Evolutionary conservation across 352 stramenopile species (phyloP), one percentile per base, ranked within the genome.

Genomic region (Lagenidium sp.): DNA sequence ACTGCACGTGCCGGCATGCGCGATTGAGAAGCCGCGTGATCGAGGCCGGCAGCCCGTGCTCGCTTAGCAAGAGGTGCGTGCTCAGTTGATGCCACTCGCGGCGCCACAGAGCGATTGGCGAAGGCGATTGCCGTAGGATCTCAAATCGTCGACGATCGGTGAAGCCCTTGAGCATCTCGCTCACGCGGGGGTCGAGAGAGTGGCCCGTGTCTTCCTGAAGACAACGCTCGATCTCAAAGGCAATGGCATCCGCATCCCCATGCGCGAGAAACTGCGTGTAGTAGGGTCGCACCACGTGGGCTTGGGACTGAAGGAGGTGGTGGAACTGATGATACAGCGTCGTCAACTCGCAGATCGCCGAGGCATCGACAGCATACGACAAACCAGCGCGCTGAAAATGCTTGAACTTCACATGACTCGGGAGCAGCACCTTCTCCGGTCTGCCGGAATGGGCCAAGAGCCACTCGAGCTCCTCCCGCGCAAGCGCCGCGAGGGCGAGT

Each of bases 51-150:
- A 61, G 23, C 1, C 50, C 36, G 10, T 21, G 16, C 36, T 25
- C 38, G 11, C 25, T 50, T 18, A 65, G 31, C 15, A 62, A 20
- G 6, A 85, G 48, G 30, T 71, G 53, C 4, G 65, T 46, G 29
- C 65, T 80, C 4, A 77, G 47, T 44, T 85, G 72, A 6, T 68
- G 59, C 72, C 72, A 85, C 53, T 85, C 65, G n/a, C 72, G 68
- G 2, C 68, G 52, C 68, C 72, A 85, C 1, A 51, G 51, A 6
- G 36, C 41, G 23, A 59, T 59, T n/a, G n/a, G n/a, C 1, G 28
- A 43, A 4, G 39, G 22, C n/a, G 42, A 29, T n/a, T 4, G 29
- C 22, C 35, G 2, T 1, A 23, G n/a, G 25, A 50, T 29, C 28
- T 65, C 44, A 19, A 72, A 47, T 15, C 39, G 40, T 20, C 65